These are phyloP conservation scores for Talaromyces stipitatus DNA, from an alignment of 495 filamentous ascomycete species.

Conservation along the genomic window DNA sequence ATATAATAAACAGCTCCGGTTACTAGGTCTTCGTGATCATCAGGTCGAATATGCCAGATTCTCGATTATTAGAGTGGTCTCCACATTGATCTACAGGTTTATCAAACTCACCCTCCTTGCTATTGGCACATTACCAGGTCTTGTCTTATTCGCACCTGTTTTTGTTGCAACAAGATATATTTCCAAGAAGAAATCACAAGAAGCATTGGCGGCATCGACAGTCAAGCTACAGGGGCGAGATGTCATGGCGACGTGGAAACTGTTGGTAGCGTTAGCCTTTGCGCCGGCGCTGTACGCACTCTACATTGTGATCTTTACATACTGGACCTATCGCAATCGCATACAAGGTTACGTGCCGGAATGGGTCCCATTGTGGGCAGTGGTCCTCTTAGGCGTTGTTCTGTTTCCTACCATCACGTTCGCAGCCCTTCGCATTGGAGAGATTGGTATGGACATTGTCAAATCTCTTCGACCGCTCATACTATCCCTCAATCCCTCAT, in stretches of 20 bases:
- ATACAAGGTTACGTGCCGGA: slow-evolving; percentile 71
- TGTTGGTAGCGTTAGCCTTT: slow-evolving; percentile 84
- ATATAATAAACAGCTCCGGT: slow-evolving; percentile 85
- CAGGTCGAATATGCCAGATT: slow-evolving; percentile 91
- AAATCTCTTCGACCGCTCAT: slow-evolving; percentile 89
- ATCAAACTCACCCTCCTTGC: slow-evolving; percentile 67
- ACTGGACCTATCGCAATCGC: slow-evolving; percentile 73
- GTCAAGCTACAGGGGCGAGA: slow-evolving; percentile 93
- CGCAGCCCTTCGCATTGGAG: slow-evolving; percentile 88
- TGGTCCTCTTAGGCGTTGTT: slow-evolving; percentile 62
- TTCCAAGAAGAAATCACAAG: slow-evolving; percentile 81
- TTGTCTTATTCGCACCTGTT: slow-evolving; percentile 82
- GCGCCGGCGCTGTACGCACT: slow-evolving; percentile 78
- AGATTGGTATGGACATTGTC: slow-evolving; percentile 95
- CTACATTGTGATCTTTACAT: slow-evolving; percentile 67
- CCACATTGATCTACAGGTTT: slow-evolving; percentile 72
- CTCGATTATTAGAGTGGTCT: slow-evolving; percentile 63
- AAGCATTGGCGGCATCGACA: slow-evolving; percentile 83
- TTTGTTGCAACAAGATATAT: slow-evolving; percentile 86
- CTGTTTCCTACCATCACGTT: slow-evolving; percentile 87
- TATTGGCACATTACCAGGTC: slow-evolving; percentile 77
- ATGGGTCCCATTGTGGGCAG: slow-evolving; percentile 72
- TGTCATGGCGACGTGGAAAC: slow-evolving; percentile 98
- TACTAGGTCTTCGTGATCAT: slow-evolving; percentile 84
- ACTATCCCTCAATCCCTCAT: slow-evolving; percentile 79